Evolutionary conservation across 2,329 filamentous ascomycete species (phyloP), one percentile per base, ranked within the genome.

Genomic region (Aspergillus ruber): DNA sequence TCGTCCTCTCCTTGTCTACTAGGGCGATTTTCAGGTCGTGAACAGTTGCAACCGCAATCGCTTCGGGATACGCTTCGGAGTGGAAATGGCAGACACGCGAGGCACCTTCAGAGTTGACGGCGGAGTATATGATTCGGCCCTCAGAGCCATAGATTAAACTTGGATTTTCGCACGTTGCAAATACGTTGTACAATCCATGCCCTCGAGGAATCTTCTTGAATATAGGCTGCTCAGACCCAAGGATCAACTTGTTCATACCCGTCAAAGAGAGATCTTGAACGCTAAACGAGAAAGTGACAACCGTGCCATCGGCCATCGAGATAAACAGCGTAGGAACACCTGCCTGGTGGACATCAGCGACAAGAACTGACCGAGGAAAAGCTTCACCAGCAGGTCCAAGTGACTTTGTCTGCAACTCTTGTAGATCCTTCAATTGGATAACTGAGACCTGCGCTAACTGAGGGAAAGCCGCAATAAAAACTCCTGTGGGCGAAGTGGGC

Each of bases 111-210:
- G 90, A 89, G 10, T 91, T 95, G 1, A 96, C 88, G 1, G 93
- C 90, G 4, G 90, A 95, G 70, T 94, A 98, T 1, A 95, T 83
- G 36, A 96, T 85, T 18, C 90, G 81, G 1, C 87, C 88, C 62
- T 96, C 90, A 0, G 84, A 83, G 7, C 86, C 87, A 63, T 98
- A 96, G 43, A 98, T 95, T 46, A 98, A 71, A 53, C 88, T 96
- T 0, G 93, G 88, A 62, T 96, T 89, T 60, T 98, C 93, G 48
- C 90, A 95, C 0, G 89, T 95, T 0, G 90, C 89, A 64, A 98
- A 95, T 0, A 98, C 84, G 57, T 87, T 94, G 63, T 79, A 86
- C 0, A 88, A 72, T 0, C 79, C 75, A 45, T 84, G 74, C 1
- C 75, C 74, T 44, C 84, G 80, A 0, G 90, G 88, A 2, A 98